Base-by-base conservation (phyloP, 2,329 filamentous ascomycete genomes). In the Lasiodiplodia theobromae region DNA sequence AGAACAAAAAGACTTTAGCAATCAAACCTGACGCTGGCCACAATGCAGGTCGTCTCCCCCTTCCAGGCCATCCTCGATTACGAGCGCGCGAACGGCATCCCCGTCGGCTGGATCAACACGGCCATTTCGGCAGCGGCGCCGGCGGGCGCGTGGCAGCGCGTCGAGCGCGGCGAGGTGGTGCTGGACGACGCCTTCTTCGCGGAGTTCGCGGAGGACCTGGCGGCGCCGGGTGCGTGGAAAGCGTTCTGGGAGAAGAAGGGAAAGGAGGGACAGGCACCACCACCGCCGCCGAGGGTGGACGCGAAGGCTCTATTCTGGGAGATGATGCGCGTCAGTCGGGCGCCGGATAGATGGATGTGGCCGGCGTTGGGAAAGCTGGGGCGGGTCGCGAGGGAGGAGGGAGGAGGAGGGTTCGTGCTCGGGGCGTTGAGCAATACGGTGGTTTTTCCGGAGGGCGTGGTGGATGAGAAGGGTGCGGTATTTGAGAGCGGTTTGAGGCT, bases 1-100 rank as follows among this genome's bases (percentile, higher is more conserved):
- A 40, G 54, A 38, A 8, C 37, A 31, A 52, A 38, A 31, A 16
- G 49, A 53, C 28, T 6, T 28, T 28, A 6, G 28, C 28, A 28
- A 28, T 28, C 37, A 16, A 14, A 37, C 28, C 37, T 31, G 68
- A 28, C 54, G 49, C 44, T 51, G 47, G 68, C 23, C 67, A 67
- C 49, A 68, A 28, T 8, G 18, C 72, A 97, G 94, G 93, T 97
- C 67, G 84, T 91, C 28, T 97, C 94, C 1, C 96, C 96, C 11
- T 94, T 99, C 76, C 93, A 97, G 82, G 90, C 92, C 2, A 98
- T 99, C 74, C 86, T 97, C 68, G 91, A 97, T 81, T 97, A 97
- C 78, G 96, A 98, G 78, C 82, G 90, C 66, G 83, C 86, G 70
- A 85, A 92, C 68, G 86, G 86, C 51, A 95, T 98, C 62, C 95